Conservation (phyloP, 306 rosid species). For the Prunus mongolica region DNA sequence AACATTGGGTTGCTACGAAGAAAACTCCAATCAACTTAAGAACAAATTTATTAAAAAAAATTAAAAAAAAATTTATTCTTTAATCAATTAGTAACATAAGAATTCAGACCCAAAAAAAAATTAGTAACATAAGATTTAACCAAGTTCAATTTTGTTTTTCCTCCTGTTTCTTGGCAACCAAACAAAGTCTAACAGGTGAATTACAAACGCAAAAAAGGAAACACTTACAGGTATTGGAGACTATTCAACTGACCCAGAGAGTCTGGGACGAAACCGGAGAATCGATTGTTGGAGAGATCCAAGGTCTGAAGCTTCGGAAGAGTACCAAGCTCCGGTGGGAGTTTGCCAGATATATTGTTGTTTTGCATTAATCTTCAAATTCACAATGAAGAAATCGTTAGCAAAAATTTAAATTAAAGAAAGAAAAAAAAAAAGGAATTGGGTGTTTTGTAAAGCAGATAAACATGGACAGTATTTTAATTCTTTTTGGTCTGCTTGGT, state of each 20-base stretch:
- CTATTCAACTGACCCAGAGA: constrained; percentile 55
- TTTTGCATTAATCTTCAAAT: constrained; percentile 72
- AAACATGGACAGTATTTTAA: neutral
- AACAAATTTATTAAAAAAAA: neutral
- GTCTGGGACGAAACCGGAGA: constrained; percentile 61
- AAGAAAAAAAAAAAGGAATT: constrained; percentile 18
- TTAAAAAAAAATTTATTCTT: too few species aligned
- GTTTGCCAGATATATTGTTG: constrained; percentile 77
- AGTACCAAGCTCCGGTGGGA: constrained; percentile 68
- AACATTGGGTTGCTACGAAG: neutral
- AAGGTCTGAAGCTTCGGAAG: constrained; percentile 76
- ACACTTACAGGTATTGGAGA: constrained; percentile 78
- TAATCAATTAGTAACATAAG: neutral
- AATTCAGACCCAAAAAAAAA: too few species aligned
- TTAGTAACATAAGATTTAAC: neutral
- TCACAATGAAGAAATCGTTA: neutral
- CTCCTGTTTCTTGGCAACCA: constrained; percentile 27
- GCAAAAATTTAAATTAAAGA: neutral
- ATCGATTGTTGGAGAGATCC: constrained; percentile 81
- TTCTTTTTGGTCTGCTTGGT: neutral
- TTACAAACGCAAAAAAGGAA: neutral
- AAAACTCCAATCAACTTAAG: neutral
- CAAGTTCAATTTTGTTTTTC: too few species aligned
- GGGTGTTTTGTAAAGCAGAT: neutral
- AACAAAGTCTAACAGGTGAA: neutral